A percentile compares a stretch with the other conserved stretches of the same genome.
These are phyloP conservation scores for Coffea canephora DNA, from an alignment of 257 asterid species.

Conservation along the genomic window DNA sequence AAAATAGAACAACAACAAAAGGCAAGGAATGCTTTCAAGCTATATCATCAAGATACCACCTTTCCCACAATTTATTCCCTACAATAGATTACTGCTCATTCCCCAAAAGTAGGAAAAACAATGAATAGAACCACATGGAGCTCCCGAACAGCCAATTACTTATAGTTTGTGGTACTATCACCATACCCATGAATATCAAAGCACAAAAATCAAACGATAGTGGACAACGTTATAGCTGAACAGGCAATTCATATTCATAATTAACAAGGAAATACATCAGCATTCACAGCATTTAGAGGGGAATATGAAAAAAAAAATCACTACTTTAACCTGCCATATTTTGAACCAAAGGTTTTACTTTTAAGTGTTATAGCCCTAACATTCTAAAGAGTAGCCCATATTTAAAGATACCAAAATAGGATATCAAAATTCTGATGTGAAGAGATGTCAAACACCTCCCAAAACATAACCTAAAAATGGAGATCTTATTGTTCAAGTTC, in stretches of 20 bases:
- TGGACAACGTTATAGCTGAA: background rate
- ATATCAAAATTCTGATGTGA: background rate
- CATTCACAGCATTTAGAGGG: background rate
- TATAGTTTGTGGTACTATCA: background rate
- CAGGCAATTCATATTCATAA: background rate
- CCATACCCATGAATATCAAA: background rate
- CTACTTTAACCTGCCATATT: background rate
- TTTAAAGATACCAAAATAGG: background rate
- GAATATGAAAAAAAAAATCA: background rate
- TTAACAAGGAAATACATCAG: background rate
- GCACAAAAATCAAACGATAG: background rate
- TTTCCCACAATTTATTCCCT: background rate
- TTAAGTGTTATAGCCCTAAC: background rate
- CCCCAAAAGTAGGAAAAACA: background rate
- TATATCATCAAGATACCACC: background rate
- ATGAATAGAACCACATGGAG: background rate
- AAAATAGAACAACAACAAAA: background rate
- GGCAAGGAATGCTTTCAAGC: background rate
- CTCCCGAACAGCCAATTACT: background rate
- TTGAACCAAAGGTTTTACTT: too few relatives aligned
- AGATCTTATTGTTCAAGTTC: background rate
- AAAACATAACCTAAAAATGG: background rate
- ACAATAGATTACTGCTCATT: background rate
- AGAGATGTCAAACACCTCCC: background rate
- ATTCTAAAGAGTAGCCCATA: background rate